Percentiles rank a stretch among this genome's conserved stretches.
Evolutionary conservation across 2,329 filamentous ascomycete species (phyloP).

Genomic region (Hysterium pulicare): DNA sequence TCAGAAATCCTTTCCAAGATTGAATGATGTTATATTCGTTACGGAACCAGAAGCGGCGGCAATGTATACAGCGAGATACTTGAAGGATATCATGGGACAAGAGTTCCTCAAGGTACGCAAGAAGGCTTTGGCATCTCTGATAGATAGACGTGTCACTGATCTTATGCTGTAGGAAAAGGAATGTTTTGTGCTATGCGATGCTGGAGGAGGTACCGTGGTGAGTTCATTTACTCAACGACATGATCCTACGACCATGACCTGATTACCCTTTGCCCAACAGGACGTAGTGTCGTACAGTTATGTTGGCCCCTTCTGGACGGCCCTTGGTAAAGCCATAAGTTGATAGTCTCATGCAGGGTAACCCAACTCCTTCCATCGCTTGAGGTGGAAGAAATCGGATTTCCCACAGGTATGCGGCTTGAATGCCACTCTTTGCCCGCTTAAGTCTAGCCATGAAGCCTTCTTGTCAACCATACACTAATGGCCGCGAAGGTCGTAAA

Average conservation of each 20-base stretch:
- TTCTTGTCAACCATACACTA: too few relatives aligned
- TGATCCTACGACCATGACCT: too few relatives aligned
- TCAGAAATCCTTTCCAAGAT: slow-evolving; percentile 14
- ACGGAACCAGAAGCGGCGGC: slow-evolving; percentile 30
- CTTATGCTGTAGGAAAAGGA: slow-evolving; percentile 7
- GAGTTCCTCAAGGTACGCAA: slow-evolving; percentile 11
- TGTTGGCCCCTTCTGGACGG: too few relatives aligned
- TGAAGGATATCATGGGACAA: slow-evolving; percentile 6
- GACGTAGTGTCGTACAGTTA: slow-evolving; percentile 23
- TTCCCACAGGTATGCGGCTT: slow-evolving; percentile 13
- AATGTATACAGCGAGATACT: slow-evolving; percentile 21
- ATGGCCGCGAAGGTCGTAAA: slow-evolving; percentile 12
- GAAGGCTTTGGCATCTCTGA: not conserved
- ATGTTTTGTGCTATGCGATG: slow-evolving; percentile 19
- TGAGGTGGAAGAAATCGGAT: slow-evolving; percentile 12
- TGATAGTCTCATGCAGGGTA: too few relatives aligned
- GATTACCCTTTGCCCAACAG: too few relatives aligned
- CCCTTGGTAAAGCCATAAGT: too few relatives aligned
- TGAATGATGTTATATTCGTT: slow-evolving; percentile 21
- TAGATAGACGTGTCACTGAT: not conserved
- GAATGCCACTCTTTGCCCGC: too few relatives aligned
- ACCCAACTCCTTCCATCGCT: slow-evolving; percentile 13
- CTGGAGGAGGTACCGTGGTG: slow-evolving; percentile 16
- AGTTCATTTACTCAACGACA: too few relatives aligned
- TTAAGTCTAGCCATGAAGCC: too few relatives aligned